Evolutionary conservation across 495 filamentous ascomycete genomes (phyloP), one percentile per base, ranked within the genome.

Genomic region (Glutinoglossum americanum): DNA sequence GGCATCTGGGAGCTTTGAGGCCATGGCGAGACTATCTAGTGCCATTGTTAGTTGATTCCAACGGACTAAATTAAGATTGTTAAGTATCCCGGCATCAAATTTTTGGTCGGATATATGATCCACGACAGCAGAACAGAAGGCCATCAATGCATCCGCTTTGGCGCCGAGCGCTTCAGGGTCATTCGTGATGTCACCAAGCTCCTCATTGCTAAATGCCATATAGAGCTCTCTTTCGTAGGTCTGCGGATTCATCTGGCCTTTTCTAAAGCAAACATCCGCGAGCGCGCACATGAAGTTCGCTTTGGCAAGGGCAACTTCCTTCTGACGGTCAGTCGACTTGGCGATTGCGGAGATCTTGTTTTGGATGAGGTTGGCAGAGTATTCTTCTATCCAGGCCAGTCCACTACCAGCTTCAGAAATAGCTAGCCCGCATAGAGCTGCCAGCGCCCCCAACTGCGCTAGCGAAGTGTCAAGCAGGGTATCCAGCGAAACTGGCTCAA

Each of bases 381-480:
- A 72, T 49, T 76, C 70, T 57, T 82, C 74, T n/a, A 77, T 73
- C 73, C 77, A 75, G 10, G 70, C 69, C 28, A 80, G 68, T 26
- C 51, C 60, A 64, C 62, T 64, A 61, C 55, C 66, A 37, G 54
- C 10, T 4, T 8, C 32, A 1, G 54, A 26, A n/a, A 32, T 69
- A 47, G 76, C 60, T 27, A 84, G 66, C 57, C 74, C 76, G 62
- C 77, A 81, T 7, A 84, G 62, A 0, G 71, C 68, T 1, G 77
- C 76, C 57, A 85, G 62, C 1, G 80, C 72, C 32, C 75, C 75
- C 13, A 85, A 60, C 60, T 81, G 77, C 13, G 81, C 81, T 28
- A 81, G 66, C 1, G 76, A 71, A 1, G 81, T 84, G 47, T 86
- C 82, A 0, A 83, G 72, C 0, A 86, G 71, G 1, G 79, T 74